A percentile compares a stretch with the other conserved stretches of the same genome.
phyloP scores from a whole-genome alignment of 2,329 filamentous ascomycete genomes.

The Decorospora gaudefroyi region DNA sequence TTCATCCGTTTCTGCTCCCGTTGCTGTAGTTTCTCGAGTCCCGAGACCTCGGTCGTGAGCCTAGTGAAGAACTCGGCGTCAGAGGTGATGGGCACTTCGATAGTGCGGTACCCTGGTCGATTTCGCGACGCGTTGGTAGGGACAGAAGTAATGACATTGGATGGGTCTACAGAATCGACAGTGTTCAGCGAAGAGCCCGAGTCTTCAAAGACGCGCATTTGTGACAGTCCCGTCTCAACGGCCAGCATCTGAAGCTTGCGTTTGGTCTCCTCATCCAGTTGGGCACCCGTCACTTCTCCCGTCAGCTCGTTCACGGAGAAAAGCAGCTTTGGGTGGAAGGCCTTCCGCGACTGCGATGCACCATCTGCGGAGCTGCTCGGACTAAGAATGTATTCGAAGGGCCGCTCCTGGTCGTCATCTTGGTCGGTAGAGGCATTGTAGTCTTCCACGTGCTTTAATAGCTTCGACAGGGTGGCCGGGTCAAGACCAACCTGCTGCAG shows the following conservation, averaged over 20 bases:
- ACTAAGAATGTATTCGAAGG: conserved; percentile 47
- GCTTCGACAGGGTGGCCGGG: conserved; percentile 67
- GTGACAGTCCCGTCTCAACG: conserved; percentile 51
- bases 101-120: conserved; percentile 46
- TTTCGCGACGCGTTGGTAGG: conserved; percentile 5
- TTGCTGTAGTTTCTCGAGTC: conserved; percentile 69
- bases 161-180: background rate
- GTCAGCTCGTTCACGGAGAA: conserved; percentile 69
- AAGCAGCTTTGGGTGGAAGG: conserved; percentile 69
- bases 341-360: conserved; percentile 22
- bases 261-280: conserved; percentile 67
- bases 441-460: conserved; percentile 58
- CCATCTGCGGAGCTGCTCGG: conserved; percentile 13
- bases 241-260: conserved; percentile 66
- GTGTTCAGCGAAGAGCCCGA: conserved; percentile 20
- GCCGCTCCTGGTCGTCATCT: conserved; percentile 35
- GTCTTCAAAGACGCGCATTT: conserved; percentile 44
- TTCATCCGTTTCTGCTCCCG: conserved; percentile 68
- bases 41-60: conserved; percentile 71
- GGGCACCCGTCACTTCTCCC: conserved; percentile 70
- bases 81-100: conserved; percentile 78
- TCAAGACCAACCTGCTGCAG: conserved; percentile 72
- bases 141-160: background rate
- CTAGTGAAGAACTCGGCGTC: conserved; percentile 80
- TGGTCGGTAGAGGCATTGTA: conserved; percentile 37